Percentiles rank a stretch among this genome's conserved stretches.
Evolutionary conservation across 768 basidiomycete species (phyloP).

Genomic region (Tulasnella sp.): DNA sequence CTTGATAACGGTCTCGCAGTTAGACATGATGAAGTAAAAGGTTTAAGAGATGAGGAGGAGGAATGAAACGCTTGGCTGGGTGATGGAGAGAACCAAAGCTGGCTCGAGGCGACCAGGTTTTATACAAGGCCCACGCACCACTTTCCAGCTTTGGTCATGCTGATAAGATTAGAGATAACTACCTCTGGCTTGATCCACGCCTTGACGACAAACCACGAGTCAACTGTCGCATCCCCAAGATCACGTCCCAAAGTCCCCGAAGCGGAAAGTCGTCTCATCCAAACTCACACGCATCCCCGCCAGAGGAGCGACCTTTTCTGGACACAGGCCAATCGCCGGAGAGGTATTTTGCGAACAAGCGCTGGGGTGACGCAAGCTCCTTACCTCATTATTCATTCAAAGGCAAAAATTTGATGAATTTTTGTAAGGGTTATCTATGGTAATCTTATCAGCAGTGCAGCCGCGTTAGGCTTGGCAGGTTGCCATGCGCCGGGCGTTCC

Average conservation of each 20-base stretch:
- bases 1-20: conserved; percentile 1
- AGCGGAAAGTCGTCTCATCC: not conserved
- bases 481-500: too few relatives aligned
- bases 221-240: not conserved
- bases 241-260: not conserved
- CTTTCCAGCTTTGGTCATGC: not conserved
- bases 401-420: not conserved
- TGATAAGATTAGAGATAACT: not conserved
- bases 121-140: not conserved
- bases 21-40: not conserved
- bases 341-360: not conserved
- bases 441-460: not conserved
- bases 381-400: not conserved
- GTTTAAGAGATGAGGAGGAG: not conserved
- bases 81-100: not conserved
- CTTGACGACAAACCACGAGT: not conserved
- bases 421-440: not conserved
- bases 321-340: not conserved
- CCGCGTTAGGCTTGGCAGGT: not conserved
- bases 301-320: not conserved
- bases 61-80: not conserved
- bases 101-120: not conserved
- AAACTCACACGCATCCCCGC: not conserved
- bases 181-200: not conserved
- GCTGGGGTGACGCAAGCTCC: not conserved